Percentiles rank a stretch among this genome's conserved stretches.
Evolutionary conservation across 2,329 filamentous ascomycete species (phyloP).

Genomic region (Penicillium sp.): DNA sequence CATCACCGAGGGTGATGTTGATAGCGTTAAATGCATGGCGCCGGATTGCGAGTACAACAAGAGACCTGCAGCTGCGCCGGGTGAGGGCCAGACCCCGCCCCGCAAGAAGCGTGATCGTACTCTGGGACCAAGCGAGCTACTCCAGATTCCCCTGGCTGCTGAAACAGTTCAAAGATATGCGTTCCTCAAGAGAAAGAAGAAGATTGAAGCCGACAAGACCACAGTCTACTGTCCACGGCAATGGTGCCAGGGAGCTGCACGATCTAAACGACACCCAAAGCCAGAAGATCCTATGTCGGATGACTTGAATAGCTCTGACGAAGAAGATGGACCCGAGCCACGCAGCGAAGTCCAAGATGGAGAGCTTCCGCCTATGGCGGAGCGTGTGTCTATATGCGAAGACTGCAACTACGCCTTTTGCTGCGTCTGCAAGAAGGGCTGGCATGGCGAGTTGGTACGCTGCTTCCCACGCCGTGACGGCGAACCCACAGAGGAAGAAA

Average conservation of each 20-base stretch:
- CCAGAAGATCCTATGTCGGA: conserved; percentile 63
- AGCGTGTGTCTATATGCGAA: conserved; percentile 79
- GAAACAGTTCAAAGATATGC: conserved; percentile 82
- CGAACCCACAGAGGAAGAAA: conserved; percentile 79
- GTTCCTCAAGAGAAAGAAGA: conserved; percentile 84
- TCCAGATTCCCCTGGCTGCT: conserved; percentile 70
- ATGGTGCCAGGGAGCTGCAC: conserved; percentile 89
- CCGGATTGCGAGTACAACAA: conserved; percentile 73
- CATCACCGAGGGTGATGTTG: conserved; percentile 80
- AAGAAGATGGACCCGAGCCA: conserved; percentile 47
- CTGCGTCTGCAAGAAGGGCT: conserved; percentile 68
- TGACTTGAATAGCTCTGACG: conserved; percentile 50
- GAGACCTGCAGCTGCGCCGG: conserved; percentile 18
- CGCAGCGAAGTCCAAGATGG: conserved; percentile 31
- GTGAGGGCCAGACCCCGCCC: conserved; percentile 37
- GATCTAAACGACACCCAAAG: conserved; percentile 70
- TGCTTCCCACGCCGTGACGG: conserved; percentile 61
- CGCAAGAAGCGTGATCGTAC: conserved; percentile 63
- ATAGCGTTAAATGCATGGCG: conserved; percentile 73
- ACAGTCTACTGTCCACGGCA: conserved; percentile 88
- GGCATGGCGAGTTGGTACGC: conserved; percentile 88
- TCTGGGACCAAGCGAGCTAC: conserved; percentile 77
- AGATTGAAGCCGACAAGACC: conserved; percentile 85
- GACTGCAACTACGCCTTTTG: conserved; percentile 92
- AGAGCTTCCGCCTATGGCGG: conserved; percentile 51